A percentile compares a stretch with the other conserved stretches of the same genome.
phyloP scores from a whole-genome alignment of 2,329 filamentous ascomycete species.

The Acephala macrosclerotiorum region DNA sequence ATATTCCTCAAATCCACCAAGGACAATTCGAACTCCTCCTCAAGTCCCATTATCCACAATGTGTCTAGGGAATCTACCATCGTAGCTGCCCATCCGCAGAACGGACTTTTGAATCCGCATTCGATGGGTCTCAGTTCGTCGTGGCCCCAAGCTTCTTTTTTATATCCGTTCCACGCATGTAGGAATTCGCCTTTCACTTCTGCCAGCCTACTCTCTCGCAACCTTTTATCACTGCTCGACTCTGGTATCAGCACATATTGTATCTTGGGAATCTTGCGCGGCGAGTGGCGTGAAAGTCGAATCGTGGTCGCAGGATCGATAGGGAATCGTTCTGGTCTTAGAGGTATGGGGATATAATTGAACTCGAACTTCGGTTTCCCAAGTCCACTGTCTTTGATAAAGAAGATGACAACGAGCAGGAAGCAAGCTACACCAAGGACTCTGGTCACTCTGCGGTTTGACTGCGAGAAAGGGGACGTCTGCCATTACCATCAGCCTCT shows the following conservation, averaged over 20 bases:
- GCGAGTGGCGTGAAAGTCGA: conserved; percentile 27
- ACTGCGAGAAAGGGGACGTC: conserved; percentile 1
- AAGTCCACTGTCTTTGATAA: conserved; percentile 15
- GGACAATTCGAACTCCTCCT: conserved; percentile 79
- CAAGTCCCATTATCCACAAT: conserved; percentile 84
- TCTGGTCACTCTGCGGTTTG: conserved; percentile 9
- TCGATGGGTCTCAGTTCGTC: conserved; percentile 85
- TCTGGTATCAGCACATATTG: conserved; percentile 33
- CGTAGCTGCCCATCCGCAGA: conserved; percentile 92
- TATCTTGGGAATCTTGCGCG: conserved; percentile 37
- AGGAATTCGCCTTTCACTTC: conserved; percentile 37
- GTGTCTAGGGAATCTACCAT: conserved; percentile 85
- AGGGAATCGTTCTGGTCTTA: conserved; percentile 37
- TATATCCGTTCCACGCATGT: conserved; percentile 81
- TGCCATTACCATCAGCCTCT: not conserved
- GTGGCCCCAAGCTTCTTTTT: conserved; percentile 78
- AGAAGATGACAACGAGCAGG: not conserved
- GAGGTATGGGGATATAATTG: conserved; percentile 33
- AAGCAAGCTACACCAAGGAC: not conserved
- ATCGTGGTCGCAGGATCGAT: conserved; percentile 19
- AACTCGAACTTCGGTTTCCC: conserved; percentile 21
- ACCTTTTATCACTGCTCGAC: conserved; percentile 23
- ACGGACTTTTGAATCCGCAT: conserved; percentile 74
- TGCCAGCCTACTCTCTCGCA: conserved; percentile 33
- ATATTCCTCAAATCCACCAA: conserved; percentile 73